Percentiles rank a stretch among this genome's conserved stretches.
Evolutionary conservation across 129 eudicot genomes (phyloP).

Genomic region (Tagetes patula): DNA sequence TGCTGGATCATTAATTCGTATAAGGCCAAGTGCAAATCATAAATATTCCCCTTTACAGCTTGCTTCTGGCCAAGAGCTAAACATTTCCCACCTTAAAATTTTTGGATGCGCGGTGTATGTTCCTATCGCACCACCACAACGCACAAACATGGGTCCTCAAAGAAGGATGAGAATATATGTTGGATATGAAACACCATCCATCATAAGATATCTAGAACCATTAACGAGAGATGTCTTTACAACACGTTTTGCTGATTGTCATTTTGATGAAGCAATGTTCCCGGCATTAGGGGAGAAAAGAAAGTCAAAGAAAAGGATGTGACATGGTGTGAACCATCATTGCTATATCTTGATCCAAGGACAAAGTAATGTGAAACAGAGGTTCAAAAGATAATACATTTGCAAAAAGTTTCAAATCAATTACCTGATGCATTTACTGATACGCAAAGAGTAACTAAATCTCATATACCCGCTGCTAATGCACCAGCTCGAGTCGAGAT

Average conservation of each 20-base stretch:
- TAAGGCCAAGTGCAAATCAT: too few species aligned
- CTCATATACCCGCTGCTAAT: too few species aligned
- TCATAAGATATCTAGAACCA: neutral
- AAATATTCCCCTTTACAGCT: too few species aligned
- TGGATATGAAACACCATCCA: neutral
- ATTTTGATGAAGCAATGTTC: neutral
- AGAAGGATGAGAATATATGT: slow-evolving; percentile 5
- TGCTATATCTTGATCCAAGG: neutral
- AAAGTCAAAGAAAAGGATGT: too few species aligned
- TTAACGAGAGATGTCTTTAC: neutral
- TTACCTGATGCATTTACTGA: neutral
- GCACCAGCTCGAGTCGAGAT: too few species aligned
- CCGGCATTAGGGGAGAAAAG: neutral
- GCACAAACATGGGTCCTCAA: neutral
- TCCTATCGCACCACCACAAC: slow-evolving; percentile 11
- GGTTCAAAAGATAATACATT: too few species aligned
- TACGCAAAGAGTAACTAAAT: neutral
- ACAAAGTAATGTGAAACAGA: too few species aligned
- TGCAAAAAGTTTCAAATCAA: neutral
- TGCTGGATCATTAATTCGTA: too few species aligned
- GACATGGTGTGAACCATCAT: neutral
- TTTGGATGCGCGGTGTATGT: neutral
- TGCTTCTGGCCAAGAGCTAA: neutral
- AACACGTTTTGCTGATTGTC: neutral
- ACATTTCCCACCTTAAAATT: neutral